phyloP scores from a whole-genome alignment of 177 flowering plant species.

The Vitis hybrid region DNA sequence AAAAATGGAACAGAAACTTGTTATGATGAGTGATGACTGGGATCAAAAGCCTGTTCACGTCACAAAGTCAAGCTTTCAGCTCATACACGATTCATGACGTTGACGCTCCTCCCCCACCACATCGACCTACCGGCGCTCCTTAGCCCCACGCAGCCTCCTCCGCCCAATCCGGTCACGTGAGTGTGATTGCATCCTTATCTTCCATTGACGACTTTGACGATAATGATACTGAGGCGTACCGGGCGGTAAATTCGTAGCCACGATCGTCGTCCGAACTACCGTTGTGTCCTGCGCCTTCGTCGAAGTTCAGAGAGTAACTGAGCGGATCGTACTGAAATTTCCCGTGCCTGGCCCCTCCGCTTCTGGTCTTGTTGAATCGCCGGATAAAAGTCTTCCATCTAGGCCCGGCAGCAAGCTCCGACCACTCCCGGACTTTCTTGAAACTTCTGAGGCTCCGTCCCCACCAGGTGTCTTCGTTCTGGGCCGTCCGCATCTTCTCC shows the following conservation, averaged over 20 bases:
- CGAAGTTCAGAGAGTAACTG: conserved; percentile 48
- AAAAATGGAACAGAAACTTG: no score
- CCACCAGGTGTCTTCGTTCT: conserved; percentile 30
- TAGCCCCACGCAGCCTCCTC: no score
- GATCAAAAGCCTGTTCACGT: no score
- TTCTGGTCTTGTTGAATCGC: conserved; percentile 37
- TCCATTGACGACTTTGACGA: conserved; percentile 2
- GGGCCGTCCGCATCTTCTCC: conserved; percentile 28
- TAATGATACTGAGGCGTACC: conserved; percentile 31
- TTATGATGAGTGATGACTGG: no score
- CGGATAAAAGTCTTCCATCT: conserved; percentile 73
- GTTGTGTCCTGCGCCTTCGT: conserved; percentile 29
- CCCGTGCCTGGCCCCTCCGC: conserved; percentile 18
- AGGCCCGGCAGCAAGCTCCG: conserved; percentile 68
- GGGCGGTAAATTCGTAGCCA: conserved; percentile 30
- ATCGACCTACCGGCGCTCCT: no score
- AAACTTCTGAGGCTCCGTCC: conserved; percentile 21
- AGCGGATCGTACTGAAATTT: conserved; percentile 46
- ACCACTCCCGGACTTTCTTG: conserved; percentile 55
- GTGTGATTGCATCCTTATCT: no score
- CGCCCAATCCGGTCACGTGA: conserved; percentile 1
- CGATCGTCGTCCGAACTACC: conserved; percentile 20
- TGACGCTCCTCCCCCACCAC: no score
- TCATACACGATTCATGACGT: no score
- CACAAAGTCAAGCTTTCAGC: no score